Conservation (phyloP, 306 rosid species). For the Argentina anserina region DNA sequence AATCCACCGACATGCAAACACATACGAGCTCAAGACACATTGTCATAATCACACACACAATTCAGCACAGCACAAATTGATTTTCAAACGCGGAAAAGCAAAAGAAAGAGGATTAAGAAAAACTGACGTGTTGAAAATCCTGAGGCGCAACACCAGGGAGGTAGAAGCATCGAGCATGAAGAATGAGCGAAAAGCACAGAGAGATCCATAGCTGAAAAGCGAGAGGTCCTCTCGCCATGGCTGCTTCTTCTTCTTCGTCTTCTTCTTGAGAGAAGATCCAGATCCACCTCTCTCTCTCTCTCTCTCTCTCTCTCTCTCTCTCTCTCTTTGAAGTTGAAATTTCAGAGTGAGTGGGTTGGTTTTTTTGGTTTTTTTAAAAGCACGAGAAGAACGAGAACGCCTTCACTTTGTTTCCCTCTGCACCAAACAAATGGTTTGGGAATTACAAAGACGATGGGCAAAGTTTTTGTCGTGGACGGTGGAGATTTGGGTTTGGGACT, state of each 20-base stretch:
- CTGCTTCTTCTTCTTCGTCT: constrained; percentile 13
- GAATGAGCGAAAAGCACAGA: constrained; percentile 37
- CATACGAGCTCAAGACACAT: neutral
- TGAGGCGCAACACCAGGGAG: constrained; percentile 87
- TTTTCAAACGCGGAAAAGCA: neutral
- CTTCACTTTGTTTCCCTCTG: neutral
- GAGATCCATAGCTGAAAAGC: constrained; percentile 56
- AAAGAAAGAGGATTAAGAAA: neutral
- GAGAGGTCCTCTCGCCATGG: constrained; percentile 61
- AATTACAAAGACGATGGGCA: constrained; percentile 12
- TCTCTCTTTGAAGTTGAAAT: constrained; percentile 11
- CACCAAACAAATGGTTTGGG: constrained; percentile 28
- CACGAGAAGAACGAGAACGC: constrained; percentile 17
- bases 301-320: constrained; percentile 24
- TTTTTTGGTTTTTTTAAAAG: constrained; percentile 18
- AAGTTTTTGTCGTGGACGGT: neutral
- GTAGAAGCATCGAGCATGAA: constrained; percentile 51
- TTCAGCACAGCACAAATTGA: neutral
- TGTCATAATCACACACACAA: neutral
- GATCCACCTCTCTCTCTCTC: constrained; percentile 26
- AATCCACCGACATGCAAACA: constrained; percentile 19
- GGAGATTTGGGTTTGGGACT: constrained; percentile 17
- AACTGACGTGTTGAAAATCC: constrained; percentile 58
- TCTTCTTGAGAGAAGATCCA: constrained; percentile 20
- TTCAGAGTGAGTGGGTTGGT: neutral